These are phyloP conservation scores for Durotheca rogersii DNA, from an alignment of 495 filamentous ascomycete genomes.

Conservation along the genomic window DNA sequence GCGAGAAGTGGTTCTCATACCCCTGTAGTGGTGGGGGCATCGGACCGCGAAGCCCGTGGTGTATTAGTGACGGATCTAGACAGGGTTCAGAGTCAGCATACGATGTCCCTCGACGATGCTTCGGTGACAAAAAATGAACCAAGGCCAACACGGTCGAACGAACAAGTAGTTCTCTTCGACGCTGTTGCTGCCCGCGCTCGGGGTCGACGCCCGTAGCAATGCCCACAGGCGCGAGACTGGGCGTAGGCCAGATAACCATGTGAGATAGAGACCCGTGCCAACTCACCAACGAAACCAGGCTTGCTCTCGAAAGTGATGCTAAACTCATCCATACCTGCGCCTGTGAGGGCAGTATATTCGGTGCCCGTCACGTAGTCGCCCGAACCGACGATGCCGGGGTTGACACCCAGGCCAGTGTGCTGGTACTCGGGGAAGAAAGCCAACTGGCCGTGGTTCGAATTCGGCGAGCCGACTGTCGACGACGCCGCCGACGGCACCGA, in stretches of 20 bases:
- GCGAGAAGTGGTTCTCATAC: constrained; percentile 44
- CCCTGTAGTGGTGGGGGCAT: constrained; percentile 46
- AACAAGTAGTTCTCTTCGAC: constrained; percentile 17
- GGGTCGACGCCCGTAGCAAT: too few relatives aligned
- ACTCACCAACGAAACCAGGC: constrained; percentile 79
- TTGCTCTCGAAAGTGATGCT: constrained; percentile 57
- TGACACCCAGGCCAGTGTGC: constrained; percentile 62
- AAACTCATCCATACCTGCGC: constrained; percentile 50
- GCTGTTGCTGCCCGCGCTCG: too few relatives aligned
- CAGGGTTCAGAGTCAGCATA: constrained; percentile 36
- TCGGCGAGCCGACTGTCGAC: constrained; percentile 80
- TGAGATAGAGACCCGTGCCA: constrained; percentile 36
- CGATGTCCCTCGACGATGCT: constrained; percentile 4
- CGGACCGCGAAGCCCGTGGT: constrained; percentile 46
- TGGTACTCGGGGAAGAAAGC: constrained; percentile 62
- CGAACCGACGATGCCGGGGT: constrained; percentile 65
- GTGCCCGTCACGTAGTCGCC: constrained; percentile 58
- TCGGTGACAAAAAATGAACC: constrained; percentile 38
- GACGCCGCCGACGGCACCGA: constrained; percentile 77
- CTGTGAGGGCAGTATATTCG: constrained; percentile 56
- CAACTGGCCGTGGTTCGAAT: constrained; percentile 61
- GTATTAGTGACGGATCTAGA: constrained; percentile 51
- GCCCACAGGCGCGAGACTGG: constrained; percentile 1
- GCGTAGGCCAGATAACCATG: constrained; percentile 27
- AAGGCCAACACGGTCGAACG: constrained; percentile 36